Base-by-base conservation (phyloP, 2,329 filamentous ascomycete species). In the Xylariaceae sp. region DNA sequence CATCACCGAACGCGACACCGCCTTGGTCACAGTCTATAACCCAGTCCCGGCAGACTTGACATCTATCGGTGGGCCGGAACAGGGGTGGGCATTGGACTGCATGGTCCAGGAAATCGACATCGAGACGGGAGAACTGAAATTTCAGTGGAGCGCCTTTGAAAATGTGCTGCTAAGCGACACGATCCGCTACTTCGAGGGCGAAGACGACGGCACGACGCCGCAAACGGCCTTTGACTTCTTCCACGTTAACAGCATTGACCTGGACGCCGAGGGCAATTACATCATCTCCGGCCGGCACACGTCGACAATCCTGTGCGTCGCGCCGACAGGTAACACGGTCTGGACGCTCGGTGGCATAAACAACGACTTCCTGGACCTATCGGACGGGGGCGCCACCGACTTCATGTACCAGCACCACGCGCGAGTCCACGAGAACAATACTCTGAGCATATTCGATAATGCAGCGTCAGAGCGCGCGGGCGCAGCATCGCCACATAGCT, bases 381-480 rank as follows among this genome's bases (percentile, higher is more conserved):
- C 67, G 37, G 65, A 55, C 13, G 70, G 69, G 10, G 58, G 50
- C 3, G 71, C 71, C 9, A 70, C 67, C 29, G 62, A 69, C 55
- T 71, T 73, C 58, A 62, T 63, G 47, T 73, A 71, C 67, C 71
- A 74, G 59, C 72, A 73, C 57, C 68, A 73, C 47, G 70, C 68
- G 5, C 67, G 67, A 19, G 64, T 70, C 56, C 61, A 64, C 59
- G 61, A 62, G 13, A 54, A 52, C 42, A 54, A 63, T 51, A 62
- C 65, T 10, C 51, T 73, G 48, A 69, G 67, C 49, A 63, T 73
- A 47, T 74, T 74, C 53, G 71, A 73, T 61, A 73, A 74, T 61
- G 61, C 60, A 10, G 57, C 53, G 8, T 44, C 59, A 1, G 56
- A 62, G 22, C 67, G 66, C 8, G 63, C 60, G 0, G 61, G 55